Conservation (phyloP, 106 monocot species). For the Apostasia shenzhenica region DNA sequence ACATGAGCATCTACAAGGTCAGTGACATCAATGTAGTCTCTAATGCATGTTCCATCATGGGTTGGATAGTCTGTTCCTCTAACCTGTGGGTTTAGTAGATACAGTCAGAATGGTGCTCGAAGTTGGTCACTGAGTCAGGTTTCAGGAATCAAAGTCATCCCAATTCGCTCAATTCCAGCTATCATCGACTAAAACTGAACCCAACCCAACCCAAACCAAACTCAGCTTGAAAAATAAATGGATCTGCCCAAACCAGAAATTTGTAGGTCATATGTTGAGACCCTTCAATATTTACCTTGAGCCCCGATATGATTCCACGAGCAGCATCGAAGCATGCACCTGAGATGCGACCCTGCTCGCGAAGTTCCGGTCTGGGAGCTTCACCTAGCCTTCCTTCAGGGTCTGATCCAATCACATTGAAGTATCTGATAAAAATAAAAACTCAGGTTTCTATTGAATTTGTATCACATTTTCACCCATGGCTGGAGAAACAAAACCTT, state of each 20-base stretch:
- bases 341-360: slow-evolving; percentile 36
- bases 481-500: slow-evolving; percentile 11
- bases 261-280: too few species aligned
- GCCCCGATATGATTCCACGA: slow-evolving; percentile 22
- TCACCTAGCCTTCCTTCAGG: slow-evolving; percentile 33
- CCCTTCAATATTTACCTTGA: slow-evolving; percentile 17
- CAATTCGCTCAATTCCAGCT: too few species aligned
- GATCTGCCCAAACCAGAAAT: too few species aligned
- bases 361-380: slow-evolving; percentile 36
- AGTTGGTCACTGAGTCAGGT: too few species aligned
- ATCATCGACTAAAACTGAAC: too few species aligned
- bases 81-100: slow-evolving; percentile 11
- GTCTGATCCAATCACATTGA: slow-evolving; percentile 36
- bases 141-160: too few species aligned
- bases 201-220: too few species aligned
- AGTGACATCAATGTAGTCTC: slow-evolving; percentile 37
- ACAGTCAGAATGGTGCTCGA: too few species aligned
- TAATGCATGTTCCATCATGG: slow-evolving; percentile 26
- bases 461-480: not conserved
- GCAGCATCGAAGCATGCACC: slow-evolving; percentile 40
- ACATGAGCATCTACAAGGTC: slow-evolving; percentile 39
- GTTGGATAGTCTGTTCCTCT: slow-evolving; percentile 33
- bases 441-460: not conserved
- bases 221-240: too few species aligned
- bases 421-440: slow-evolving; percentile 16